Percentiles rank a stretch among this genome's conserved stretches.
phyloP scores from a whole-genome alignment of 306 rosid species.

The Amphicarpaea edgeworthii region DNA sequence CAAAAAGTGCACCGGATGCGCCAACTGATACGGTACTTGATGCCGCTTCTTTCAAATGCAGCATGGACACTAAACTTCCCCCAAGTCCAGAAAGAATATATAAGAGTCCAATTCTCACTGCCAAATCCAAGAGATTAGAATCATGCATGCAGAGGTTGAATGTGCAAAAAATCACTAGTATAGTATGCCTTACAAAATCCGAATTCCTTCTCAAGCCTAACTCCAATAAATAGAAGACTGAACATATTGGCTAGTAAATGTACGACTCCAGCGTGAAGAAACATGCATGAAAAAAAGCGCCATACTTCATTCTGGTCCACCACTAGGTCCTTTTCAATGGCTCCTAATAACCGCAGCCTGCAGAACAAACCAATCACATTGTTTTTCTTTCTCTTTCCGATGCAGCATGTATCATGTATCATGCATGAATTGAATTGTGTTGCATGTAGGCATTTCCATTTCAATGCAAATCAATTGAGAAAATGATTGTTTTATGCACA shows the following conservation, averaged over 20 bases:
- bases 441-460: no score
- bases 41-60: slow-evolving; percentile 36
- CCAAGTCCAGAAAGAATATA: slow-evolving; percentile 80
- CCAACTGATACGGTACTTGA: slow-evolving; percentile 71
- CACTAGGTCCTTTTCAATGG: slow-evolving; percentile 59
- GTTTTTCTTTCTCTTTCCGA: no score
- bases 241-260: slow-evolving; percentile 82
- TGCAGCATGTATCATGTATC: no score
- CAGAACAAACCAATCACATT: no score
- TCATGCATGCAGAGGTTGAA: neutral
- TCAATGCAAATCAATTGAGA: no score
- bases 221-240: slow-evolving; percentile 80
- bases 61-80: slow-evolving; percentile 72
- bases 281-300: slow-evolving; percentile 85
- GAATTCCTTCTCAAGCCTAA: slow-evolving; percentile 86
- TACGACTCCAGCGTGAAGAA: slow-evolving; percentile 93
- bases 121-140: slow-evolving; percentile 47
- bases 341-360: slow-evolving; percentile 70
- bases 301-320: slow-evolving; percentile 64
- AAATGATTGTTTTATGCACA: neutral
- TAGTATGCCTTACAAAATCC: slow-evolving; percentile 72
- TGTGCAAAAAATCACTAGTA: neutral
- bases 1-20: slow-evolving; percentile 95
- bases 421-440: no score
- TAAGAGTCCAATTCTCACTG: slow-evolving; percentile 77